Percentiles rank a stretch among this genome's conserved stretches.
phyloP scores from a whole-genome alignment of 371 early-diverging fungal genomes.

The Chytridium lagenaria region DNA sequence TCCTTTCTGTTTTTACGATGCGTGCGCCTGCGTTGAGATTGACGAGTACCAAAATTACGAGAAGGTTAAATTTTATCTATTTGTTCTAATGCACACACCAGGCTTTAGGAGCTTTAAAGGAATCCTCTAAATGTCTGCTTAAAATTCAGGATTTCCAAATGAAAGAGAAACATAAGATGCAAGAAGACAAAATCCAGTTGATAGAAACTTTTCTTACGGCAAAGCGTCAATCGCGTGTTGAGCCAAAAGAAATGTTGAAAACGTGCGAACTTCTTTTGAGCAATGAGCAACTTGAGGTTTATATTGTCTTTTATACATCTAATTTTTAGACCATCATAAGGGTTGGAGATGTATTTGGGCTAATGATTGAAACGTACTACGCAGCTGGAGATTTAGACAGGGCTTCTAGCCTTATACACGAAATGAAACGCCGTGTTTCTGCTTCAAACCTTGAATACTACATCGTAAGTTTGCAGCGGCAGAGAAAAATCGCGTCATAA shows the following conservation, averaged over 20 bases:
- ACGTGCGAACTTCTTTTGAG: slow-evolving; percentile 50
- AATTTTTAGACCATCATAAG: slow-evolving; percentile 42
- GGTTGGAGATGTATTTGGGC: slow-evolving; percentile 59
- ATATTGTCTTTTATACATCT: slow-evolving; percentile 4
- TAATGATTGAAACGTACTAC: slow-evolving; percentile 53
- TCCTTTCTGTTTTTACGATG: slow-evolving; percentile 56
- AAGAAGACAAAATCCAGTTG: slow-evolving; percentile 33
- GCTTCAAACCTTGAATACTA: slow-evolving; percentile 49
- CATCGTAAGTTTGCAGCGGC: too few species aligned
- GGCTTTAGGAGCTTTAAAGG: slow-evolving; percentile 55
- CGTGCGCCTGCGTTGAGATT: slow-evolving; percentile 60
- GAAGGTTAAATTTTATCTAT: slow-evolving; percentile 40
- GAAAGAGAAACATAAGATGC: slow-evolving; percentile 20
- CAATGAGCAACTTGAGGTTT: slow-evolving; percentile 55
- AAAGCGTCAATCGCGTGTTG: slow-evolving; percentile 26
- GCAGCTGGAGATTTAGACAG: slow-evolving; percentile 40
- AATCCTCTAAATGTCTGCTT: slow-evolving; percentile 45
- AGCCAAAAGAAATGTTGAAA: slow-evolving; percentile 38
- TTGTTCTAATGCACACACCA: slow-evolving; percentile 3
- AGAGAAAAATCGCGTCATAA: too few species aligned
- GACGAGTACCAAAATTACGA: slow-evolving; percentile 66
- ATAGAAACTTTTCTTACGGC: slow-evolving; percentile 51
- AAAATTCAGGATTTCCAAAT: slow-evolving; percentile 34
- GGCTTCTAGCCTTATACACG: slow-evolving; percentile 38
- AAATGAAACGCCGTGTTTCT: slow-evolving; percentile 36